Base-by-base conservation (phyloP, 2,329 filamentous ascomycete genomes). In the Aspergillus pseudoviridinutans region DNA sequence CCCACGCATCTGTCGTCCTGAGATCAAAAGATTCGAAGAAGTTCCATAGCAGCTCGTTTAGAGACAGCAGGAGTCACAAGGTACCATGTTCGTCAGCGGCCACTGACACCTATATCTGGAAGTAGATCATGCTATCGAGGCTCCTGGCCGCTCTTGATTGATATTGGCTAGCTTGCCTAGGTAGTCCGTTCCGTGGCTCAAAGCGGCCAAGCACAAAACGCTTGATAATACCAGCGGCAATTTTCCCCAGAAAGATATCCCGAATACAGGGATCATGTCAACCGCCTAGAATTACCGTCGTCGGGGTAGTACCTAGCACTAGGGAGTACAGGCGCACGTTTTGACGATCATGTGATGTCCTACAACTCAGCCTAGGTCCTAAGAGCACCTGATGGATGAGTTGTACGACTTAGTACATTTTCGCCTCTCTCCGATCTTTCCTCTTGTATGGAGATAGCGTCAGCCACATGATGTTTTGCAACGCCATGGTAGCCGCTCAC, bases 261-360 rank as follows among this genome's bases (percentile, higher is more conserved):
- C 7, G 32, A 10, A 4, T 32, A 38, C 32, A 17, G 14, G 14
- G 14, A 38, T 17, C 32, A 17, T 38, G 32, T 3, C 14, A 38
- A 2, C 14, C 32, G 5, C 32, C 32, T 38, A 6, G 32, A 17
- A n/a, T 38, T 38, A 55, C 42, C 41, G 46, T 49, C 53, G 47
- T 42, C 54, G 51, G 44, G 32, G 55, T 52, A 51, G 49, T 54
- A 25, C 5, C 10, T 20, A 20, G 42, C 20, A 22, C 8, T 61
- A 67, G 59, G 58, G 51, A 58, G 54, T 61, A 67, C 61, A 59
- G 52, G 55, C 50, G 61, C 66, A 69, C 63, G 65, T 68, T 68
- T 67, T 57, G 57, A 53, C 58, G 63, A 67, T 68, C 68, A 69
- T 65, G 68, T 70, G 66, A 70, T 68, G 54, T 59, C 61, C 50